phyloP scores from a whole-genome alignment of 176 grass and related monocot species.

The Oryza meyeriana region DNA sequence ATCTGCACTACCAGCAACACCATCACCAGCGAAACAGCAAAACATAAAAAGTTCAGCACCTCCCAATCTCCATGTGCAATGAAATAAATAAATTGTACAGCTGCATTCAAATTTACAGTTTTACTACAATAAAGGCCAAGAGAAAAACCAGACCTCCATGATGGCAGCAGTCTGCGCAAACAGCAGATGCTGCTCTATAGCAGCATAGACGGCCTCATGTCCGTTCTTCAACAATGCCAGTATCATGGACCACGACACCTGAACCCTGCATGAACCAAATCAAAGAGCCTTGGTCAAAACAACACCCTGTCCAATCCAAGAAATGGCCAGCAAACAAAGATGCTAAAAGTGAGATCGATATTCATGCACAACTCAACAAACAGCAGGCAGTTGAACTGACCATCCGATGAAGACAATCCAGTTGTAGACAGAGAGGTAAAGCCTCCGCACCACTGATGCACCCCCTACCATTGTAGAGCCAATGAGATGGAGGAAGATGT shows the following conservation, averaged over 20 bases:
- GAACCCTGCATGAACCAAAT: not conserved
- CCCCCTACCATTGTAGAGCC: slow-evolving; percentile 7
- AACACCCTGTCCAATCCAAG: not conserved
- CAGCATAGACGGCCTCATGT: not conserved
- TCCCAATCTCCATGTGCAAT: not conserved
- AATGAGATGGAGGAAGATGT: not conserved
- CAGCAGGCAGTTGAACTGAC: not conserved
- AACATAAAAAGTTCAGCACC: not conserved
- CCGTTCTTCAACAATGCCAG: not conserved
- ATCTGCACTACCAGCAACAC: not conserved
- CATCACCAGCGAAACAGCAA: not conserved
- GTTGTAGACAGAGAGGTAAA: slow-evolving; percentile 34
- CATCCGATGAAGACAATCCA: slow-evolving; percentile 25
- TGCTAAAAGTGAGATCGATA: not conserved
- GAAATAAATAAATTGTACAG: not conserved
- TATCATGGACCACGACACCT: not conserved
- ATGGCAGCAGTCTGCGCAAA: not conserved
- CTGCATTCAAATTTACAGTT: not conserved
- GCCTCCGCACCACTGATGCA: not conserved
- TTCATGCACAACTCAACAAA: not conserved
- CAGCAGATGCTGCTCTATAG: not conserved
- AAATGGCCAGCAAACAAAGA: not conserved
- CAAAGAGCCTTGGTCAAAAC: not conserved
- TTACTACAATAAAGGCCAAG: not conserved
- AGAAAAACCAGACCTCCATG: not conserved